phyloP scores from a whole-genome alignment of 2,329 filamentous ascomycete species.

The Geosmithia morbida region DNA sequence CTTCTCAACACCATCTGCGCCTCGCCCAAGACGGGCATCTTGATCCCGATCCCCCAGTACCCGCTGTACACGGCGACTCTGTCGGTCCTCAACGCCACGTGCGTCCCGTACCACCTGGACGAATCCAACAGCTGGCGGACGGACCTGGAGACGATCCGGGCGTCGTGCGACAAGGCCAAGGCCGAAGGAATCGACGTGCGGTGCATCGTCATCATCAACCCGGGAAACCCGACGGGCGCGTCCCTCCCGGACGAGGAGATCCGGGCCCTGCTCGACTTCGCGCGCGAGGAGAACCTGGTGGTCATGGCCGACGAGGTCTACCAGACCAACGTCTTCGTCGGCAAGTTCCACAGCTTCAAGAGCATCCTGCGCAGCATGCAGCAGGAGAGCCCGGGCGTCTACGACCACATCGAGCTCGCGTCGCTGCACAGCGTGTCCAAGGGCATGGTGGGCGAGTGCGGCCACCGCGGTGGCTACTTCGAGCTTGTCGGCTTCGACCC shows the following conservation, averaged over 20 bases:
- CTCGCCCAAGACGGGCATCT: conserved; percentile 60
- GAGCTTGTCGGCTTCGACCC: conserved; percentile 83
- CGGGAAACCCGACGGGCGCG: conserved; percentile 90
- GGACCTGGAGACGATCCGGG: conserved; percentile 62
- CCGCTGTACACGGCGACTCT: conserved; percentile 94
- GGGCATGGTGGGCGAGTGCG: conserved; percentile 98
- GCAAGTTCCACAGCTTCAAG: conserved; percentile 94
- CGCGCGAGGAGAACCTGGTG: conserved; percentile 71
- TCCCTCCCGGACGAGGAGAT: conserved; percentile 69
- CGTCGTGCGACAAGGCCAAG: conserved; percentile 60
- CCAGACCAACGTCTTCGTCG: conserved; percentile 95
- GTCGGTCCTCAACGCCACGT: conserved; percentile 67
- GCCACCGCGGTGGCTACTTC: conserved; percentile 94
- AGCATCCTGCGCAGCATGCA: conserved; percentile 71
- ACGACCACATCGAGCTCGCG: conserved; percentile 75
- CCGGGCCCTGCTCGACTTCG: conserved; percentile 72
- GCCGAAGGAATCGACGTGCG: conserved; percentile 72
- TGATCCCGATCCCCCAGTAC: conserved; percentile 95
- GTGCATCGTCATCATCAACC: conserved; percentile 94
- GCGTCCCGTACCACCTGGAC: conserved; percentile 88
- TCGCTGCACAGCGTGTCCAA: conserved; percentile 92
- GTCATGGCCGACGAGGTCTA: conserved; percentile 96
- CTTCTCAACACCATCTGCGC: conserved; percentile 82
- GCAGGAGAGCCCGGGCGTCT: conserved; percentile 54
- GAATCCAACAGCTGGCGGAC: conserved; percentile 82